A percentile compares a stretch with the other conserved stretches of the same genome.
Evolutionary conservation across 2,329 filamentous ascomycete genomes (phyloP).

Genomic region (Boeremia lycopersici): DNA sequence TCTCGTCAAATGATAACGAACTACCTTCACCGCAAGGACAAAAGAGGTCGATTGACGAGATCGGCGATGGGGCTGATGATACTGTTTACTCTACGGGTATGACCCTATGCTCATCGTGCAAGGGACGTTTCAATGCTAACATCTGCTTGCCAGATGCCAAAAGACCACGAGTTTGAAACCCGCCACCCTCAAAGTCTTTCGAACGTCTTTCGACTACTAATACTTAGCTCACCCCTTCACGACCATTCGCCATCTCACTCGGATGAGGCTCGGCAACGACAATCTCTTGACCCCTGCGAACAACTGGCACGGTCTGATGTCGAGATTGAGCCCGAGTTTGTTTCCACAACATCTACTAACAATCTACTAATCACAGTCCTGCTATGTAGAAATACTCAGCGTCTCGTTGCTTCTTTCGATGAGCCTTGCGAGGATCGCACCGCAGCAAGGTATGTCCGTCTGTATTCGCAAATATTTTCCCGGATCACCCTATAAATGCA

Average conservation of each 20-base stretch:
- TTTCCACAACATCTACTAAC: slow-evolving; percentile 12
- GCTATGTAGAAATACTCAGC: neutral
- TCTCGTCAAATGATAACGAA: slow-evolving; percentile 31
- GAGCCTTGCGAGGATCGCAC: neutral
- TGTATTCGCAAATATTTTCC: neutral
- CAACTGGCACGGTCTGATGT: neutral
- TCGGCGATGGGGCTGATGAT: slow-evolving; percentile 35
- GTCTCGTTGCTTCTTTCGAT: neutral
- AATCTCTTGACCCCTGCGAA: neutral
- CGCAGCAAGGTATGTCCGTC: slow-evolving; percentile 14
- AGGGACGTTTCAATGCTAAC: slow-evolving; percentile 19
- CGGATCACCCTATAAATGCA: neutral
- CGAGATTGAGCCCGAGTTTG: neutral
- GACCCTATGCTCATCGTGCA: neutral
- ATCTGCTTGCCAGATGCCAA: slow-evolving; percentile 33
- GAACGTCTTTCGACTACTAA: slow-evolving; percentile 26
- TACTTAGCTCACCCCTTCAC: slow-evolving; percentile 16
- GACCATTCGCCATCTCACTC: neutral
- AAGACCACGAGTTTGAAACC: slow-evolving; percentile 38
- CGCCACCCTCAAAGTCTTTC: slow-evolving; percentile 27
- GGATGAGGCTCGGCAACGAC: neutral
- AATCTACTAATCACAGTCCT: slow-evolving; percentile 9
- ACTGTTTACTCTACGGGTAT: slow-evolving; percentile 38
- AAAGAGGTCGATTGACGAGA: slow-evolving; percentile 44
- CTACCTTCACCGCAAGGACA: slow-evolving; percentile 38